Base-by-base conservation (phyloP, 306 rosid species). In the Gleditsia sinensis region DNA sequence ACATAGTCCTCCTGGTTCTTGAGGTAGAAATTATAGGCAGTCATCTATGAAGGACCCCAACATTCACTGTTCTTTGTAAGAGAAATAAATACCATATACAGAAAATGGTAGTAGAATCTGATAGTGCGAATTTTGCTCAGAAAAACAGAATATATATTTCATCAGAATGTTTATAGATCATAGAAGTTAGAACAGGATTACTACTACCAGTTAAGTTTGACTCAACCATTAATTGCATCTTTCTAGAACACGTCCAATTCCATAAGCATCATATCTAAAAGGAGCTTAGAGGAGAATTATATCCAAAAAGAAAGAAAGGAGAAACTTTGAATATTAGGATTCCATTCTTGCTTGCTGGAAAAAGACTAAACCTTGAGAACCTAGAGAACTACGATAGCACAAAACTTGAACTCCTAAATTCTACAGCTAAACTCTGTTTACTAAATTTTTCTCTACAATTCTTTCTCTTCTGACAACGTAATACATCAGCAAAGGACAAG, bases 1-100 rank as follows among this genome's bases (percentile, higher is more conserved):
- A 61, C 21, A 65, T 60, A 24, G 51, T 43, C 36, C 64, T 65
- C 34, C 54, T 4, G 32, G 43, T 32, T 61, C 70, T 49, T 16
- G 30, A 69, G 55, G 42, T n/a, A 25, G 32, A n/a, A 74, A 48
- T 19, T 37, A 53, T 40, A 25, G 11, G 28, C 55, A 25, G 25
- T 57, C 27, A 53, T 45, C 33, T 39, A 73, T 23, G n/a, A 14
- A 54, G 42, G 57, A 34, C 46, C 71, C 21, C 54, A 76, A 70
- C 39, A 39, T 21, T 28, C n/a, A 51, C 30, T n/a, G 40, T 25
- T 65, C 72, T 37, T 56, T 3, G 28, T 4, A 43, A 27, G 23
- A 69, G 69, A 49, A 71, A 56, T 46, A 69, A 23, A 11, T 30
- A 58, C 23, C 66, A 37, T 6, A 36, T 13, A 16, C 43, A 71